Conservation (phyloP, 768 basidiomycete species). For the Galerina sulciceps region DNA sequence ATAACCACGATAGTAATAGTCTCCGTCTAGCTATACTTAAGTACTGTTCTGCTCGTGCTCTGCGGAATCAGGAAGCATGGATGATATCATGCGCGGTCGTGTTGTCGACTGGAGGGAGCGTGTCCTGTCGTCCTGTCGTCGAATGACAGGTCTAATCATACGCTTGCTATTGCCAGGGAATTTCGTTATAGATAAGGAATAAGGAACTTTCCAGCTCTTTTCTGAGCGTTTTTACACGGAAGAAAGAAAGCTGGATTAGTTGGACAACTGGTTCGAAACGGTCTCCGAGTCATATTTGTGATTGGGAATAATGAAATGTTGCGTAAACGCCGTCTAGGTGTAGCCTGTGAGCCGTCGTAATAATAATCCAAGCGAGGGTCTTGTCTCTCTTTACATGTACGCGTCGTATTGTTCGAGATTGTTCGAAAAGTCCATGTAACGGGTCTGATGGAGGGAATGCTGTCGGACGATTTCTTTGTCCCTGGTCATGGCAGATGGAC, state of each 20-base stretch:
- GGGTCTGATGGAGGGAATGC: background rate
- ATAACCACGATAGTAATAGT: slow-evolving; percentile 5
- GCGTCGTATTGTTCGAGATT: background rate
- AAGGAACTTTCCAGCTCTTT: slow-evolving; percentile 1
- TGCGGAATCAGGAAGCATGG: background rate
- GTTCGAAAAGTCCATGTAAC: background rate
- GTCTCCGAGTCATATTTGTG: background rate
- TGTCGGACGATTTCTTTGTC: background rate
- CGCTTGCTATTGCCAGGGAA: background rate
- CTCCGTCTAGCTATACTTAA: slow-evolving; percentile 2
- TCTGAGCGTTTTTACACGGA: background rate
- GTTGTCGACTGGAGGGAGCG: slow-evolving; percentile 2
- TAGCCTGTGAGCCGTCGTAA: background rate
- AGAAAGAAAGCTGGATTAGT: background rate
- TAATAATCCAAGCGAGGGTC: background rate
- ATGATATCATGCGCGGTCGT: slow-evolving; percentile 1
- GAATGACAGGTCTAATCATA: slow-evolving; percentile 13
- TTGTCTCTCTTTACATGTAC: background rate
- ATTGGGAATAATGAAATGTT: background rate
- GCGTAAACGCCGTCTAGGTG: background rate
- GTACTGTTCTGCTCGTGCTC: no score
- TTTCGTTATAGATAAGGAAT: slow-evolving; percentile 9
- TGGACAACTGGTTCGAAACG: background rate
- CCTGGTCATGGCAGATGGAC: slow-evolving; percentile 4
- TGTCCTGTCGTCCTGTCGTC: slow-evolving; percentile 8